Percentiles rank a stretch among this genome's conserved stretches.
Conservation (phyloP, 495 filamentous ascomycete species). For the Elasticomyces elasticus region DNA sequence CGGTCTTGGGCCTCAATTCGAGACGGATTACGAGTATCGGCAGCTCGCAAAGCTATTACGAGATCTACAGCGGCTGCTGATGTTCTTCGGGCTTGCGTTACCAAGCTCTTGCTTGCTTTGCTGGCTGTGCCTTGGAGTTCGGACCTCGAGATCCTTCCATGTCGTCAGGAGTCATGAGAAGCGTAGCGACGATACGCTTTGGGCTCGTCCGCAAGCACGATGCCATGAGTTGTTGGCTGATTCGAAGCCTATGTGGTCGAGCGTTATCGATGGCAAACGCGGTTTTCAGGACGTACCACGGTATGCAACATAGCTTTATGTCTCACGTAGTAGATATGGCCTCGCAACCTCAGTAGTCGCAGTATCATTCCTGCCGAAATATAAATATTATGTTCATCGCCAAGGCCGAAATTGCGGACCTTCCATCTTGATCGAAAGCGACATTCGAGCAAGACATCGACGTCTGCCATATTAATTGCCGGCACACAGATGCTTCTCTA, state of each 20-base stretch:
- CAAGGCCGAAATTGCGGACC: no score
- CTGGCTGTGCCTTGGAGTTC: background rate
- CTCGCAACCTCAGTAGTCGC: no score
- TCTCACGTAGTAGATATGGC: no score
- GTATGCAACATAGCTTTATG: no score
- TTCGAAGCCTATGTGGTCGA: background rate
- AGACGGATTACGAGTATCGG: background rate
- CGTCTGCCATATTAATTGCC: no score
- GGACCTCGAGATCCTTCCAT: background rate
- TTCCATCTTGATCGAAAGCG: no score
- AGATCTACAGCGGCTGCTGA: slow-evolving; percentile 5
- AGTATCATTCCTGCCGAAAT: no score
- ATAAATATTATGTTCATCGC: no score
- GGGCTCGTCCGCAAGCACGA: background rate
- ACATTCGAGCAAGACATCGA: no score
- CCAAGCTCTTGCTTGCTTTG: background rate
- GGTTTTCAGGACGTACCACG: no score
- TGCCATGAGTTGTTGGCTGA: background rate
- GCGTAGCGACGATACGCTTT: background rate
- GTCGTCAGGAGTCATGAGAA: background rate
- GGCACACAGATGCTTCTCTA: no score
- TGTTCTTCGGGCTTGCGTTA: background rate
- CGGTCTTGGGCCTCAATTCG: background rate
- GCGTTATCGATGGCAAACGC: no score
- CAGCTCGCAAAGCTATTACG: background rate